Conservation (phyloP, 179 eudicot genomes). For the Corrigiola litoralis region DNA sequence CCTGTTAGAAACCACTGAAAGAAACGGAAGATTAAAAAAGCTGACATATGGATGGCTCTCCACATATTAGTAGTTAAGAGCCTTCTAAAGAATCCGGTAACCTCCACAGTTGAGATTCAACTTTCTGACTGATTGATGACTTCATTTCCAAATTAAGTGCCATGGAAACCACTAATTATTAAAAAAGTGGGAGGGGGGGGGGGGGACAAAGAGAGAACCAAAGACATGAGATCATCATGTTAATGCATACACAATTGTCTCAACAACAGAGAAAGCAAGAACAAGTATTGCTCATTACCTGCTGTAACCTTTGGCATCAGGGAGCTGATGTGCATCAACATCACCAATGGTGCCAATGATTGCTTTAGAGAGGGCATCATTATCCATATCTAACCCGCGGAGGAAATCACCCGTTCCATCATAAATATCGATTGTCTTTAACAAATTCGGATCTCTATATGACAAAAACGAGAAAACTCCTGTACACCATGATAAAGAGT, state of each 20-base stretch:
- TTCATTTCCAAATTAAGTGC: not conserved
- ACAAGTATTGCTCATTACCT: conserved; percentile 45
- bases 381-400: conserved; percentile 80
- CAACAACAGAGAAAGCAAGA: conserved; percentile 2
- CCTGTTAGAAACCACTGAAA: too few species aligned
- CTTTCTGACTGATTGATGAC: too few species aligned
- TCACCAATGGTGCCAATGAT: conserved; percentile 98
- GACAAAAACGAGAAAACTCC: conserved; percentile 92
- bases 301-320: conserved; percentile 98
- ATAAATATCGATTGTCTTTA: conserved; percentile 89
- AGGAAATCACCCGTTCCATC: conserved; percentile 82
- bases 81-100: too few species aligned
- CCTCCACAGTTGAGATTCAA: too few species aligned
- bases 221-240: not conserved
- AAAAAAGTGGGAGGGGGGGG: too few species aligned
- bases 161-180: not conserved
- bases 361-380: conserved; percentile 91
- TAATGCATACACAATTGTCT: not conserved
- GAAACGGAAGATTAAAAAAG: too few species aligned
- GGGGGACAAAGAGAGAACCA: not conserved
- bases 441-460: conserved; percentile 92
- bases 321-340: conserved; percentile 89
- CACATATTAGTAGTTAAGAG: too few species aligned
- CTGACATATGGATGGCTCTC: too few species aligned
- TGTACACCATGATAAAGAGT: conserved; percentile 21